Evolutionary conservation across 116 monocot species (phyloP), one percentile per base, ranked within the genome.

Genomic region (Trichopus zeylanicus): DNA sequence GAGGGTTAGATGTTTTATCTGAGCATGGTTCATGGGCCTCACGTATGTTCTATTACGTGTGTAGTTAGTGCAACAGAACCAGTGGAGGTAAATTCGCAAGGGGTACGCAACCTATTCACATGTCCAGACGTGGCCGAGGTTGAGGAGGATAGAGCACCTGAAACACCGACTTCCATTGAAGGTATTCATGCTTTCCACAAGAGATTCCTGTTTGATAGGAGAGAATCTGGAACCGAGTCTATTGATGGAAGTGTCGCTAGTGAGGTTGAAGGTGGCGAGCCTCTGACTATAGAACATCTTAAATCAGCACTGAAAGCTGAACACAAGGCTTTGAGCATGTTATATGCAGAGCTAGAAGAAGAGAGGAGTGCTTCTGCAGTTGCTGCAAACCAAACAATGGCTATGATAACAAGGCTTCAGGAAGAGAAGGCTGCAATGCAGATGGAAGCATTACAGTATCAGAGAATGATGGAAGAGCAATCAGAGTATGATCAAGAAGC

Each of bases 381-480:
- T 30, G 81, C 95, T 1, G 79, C 95, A 4, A 87, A 87, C 55
- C 81, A 95, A 65, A 87, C 95, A 25, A 95, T 95, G 95, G 95
- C 95, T 10, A 95, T 90, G 95, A 95, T 95, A 63, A 90, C 82
- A 39, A 69, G 95, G 56, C 87, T 95, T 34, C 95, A 95, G 63
- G 81, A 84, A 70, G 91, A 95, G 69, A 95, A 87, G 70, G 90
- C 95, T 28, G 78, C 87, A 51, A 84, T 95, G 91, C 87, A 95
- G 53, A 95, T 90, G 91, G 95, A 95, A 67, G 91, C 95, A 16
- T 58, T 87, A 30, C 95, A 95, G 25, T 95, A 90, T 65, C 91
- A 95, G 72, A 74, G 95, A 46, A 90, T 95, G 83, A 90, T 95
- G 91, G 95, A 95, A 39, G 91, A 95, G 65, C 91, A 90, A 46